These are phyloP conservation scores for Nannochloropsis gaditana DNA, from an alignment of 108 stramenopile genomes.

Conservation along the genomic window DNA sequence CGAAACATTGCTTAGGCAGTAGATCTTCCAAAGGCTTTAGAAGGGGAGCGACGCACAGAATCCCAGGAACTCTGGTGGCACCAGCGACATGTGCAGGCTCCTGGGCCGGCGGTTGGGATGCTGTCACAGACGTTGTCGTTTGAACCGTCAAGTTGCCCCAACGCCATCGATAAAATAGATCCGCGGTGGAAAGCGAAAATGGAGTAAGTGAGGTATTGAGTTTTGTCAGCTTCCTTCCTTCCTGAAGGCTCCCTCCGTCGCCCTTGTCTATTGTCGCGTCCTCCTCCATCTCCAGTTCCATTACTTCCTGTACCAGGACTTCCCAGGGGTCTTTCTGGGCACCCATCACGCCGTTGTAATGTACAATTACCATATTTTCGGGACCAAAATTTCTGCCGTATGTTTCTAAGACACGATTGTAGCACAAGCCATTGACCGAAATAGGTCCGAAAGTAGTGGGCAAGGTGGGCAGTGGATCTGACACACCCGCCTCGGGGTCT, in stretches of 20 bases:
- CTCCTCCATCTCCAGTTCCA: neutral
- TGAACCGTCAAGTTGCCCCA: neutral
- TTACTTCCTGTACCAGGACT: neutral
- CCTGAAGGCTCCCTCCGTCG: neutral
- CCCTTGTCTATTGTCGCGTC: neutral
- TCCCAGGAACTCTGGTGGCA: too few species aligned
- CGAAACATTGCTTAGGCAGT: neutral
- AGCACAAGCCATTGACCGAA: neutral
- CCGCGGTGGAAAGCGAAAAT: neutral
- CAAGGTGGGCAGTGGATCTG: too few species aligned
- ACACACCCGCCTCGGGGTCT: neutral
- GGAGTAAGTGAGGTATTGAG: neutral
- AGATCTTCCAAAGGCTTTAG: neutral
- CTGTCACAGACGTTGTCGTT: too few species aligned
- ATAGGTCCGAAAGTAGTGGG: too few species aligned
- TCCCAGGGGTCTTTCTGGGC: neutral
- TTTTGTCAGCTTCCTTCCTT: neutral
- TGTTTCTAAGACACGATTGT: neutral
- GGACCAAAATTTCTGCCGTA: neutral
- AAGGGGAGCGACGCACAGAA: neutral
- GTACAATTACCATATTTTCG: neutral
- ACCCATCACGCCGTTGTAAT: neutral
- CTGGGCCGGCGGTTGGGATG: too few species aligned
- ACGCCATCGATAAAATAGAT: constrained; percentile 11
- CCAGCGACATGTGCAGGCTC: too few species aligned